Conservation (phyloP, 208 protist genomes). For the Borovskyia barvae region DNA sequence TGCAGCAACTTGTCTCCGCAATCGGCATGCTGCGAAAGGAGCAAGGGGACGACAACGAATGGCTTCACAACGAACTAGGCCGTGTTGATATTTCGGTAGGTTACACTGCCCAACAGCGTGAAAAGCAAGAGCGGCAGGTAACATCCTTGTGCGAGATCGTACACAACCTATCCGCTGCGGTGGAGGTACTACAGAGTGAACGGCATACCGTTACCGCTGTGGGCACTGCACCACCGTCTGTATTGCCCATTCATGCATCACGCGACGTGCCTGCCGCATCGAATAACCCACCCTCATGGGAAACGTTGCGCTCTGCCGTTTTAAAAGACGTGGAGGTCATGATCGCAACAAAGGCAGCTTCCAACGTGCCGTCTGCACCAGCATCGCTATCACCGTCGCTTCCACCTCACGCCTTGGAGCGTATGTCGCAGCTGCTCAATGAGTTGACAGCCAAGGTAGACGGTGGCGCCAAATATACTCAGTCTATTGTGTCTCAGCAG, state of each 20-base stretch:
- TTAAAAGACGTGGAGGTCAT: constrained; percentile 6
- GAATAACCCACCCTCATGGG: constrained; percentile 1
- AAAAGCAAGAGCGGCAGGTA: constrained; percentile 22
- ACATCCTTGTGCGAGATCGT: constrained; percentile 27
- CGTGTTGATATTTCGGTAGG: constrained; percentile 9
- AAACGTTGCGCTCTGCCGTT: constrained; percentile 9
- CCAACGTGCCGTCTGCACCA: neutral
- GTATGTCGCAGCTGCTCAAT: constrained; percentile 25
- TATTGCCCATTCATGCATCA: neutral
- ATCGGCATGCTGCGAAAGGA: constrained; percentile 8
- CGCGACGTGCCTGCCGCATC: neutral
- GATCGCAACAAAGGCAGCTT: constrained; percentile 1
- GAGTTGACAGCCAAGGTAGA: constrained; percentile 27
- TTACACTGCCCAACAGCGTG: constrained; percentile 17
- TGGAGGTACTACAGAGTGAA: constrained; percentile 20
- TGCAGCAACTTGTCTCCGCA: neutral
- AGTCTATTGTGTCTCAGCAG: constrained; percentile 18
- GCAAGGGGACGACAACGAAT: constrained; percentile 26
- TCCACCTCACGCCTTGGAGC: constrained; percentile 5
- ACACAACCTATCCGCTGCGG: constrained; percentile 29
- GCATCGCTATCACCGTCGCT: neutral
- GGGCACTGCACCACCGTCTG: neutral
- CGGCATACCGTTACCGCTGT: neutral
- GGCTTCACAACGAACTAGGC: constrained; percentile 24
- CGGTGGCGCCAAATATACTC: constrained; percentile 22